These are phyloP conservation scores for Tardiomyces blankii DNA, from an alignment of 1,139 yeast species.

Conservation along the genomic window DNA sequence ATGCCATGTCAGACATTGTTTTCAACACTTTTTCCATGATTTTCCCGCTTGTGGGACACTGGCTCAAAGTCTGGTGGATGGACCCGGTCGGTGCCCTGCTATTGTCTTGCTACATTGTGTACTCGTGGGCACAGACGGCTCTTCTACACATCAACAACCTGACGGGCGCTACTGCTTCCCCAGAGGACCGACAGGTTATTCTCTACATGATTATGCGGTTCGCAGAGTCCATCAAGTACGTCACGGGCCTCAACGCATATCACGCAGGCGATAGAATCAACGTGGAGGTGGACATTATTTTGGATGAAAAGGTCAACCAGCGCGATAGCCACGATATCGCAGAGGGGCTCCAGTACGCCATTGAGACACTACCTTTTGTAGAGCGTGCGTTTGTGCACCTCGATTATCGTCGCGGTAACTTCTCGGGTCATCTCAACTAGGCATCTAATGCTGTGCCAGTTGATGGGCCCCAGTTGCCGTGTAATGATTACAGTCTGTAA, in stretches of 20 bases:
- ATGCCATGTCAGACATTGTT: slow-evolving; percentile 66
- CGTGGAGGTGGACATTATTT: slow-evolving; percentile 66
- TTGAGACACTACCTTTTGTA: slow-evolving; percentile 65
- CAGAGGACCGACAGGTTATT: slow-evolving; percentile 52
- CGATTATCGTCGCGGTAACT: slow-evolving; percentile 42
- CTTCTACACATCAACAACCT: slow-evolving; percentile 63
- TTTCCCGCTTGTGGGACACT: slow-evolving; percentile 54
- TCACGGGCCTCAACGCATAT: slow-evolving; percentile 60
- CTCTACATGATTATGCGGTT: slow-evolving; percentile 58
- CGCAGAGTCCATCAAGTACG: slow-evolving; percentile 53
- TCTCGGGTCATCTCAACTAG: slow-evolving; percentile 24
- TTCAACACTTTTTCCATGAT: slow-evolving; percentile 60
- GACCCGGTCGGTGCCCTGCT: slow-evolving; percentile 64
- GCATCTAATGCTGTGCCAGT: neutral
- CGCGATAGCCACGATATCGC: slow-evolving; percentile 73
- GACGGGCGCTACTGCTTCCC: slow-evolving; percentile 63
- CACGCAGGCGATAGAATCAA: slow-evolving; percentile 70
- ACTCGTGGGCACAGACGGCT: slow-evolving; percentile 51
- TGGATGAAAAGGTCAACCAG: slow-evolving; percentile 41
- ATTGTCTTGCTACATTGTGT: slow-evolving; percentile 50
- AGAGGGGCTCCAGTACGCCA: slow-evolving; percentile 69
- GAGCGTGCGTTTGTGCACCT: slow-evolving; percentile 77
- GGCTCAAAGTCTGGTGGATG: slow-evolving; percentile 51
- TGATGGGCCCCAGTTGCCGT: too few species aligned
- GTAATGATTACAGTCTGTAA: too few species aligned